Evolutionary conservation across 2,329 filamentous ascomycete genomes (phyloP).

Genomic region (Botrytis fragariae): DNA sequence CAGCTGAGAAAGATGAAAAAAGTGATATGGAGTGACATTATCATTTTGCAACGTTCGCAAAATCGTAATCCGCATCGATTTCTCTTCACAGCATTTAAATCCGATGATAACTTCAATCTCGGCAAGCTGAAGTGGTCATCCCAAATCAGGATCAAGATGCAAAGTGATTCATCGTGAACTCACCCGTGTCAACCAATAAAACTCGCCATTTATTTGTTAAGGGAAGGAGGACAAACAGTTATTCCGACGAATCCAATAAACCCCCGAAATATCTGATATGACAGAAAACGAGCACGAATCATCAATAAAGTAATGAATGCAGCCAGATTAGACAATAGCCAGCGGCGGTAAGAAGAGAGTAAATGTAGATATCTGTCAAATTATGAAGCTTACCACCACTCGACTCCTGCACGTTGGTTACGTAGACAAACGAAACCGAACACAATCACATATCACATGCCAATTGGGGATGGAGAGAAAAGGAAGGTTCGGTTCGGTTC

Average conservation of each 20-base stretch:
- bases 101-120: conserved; percentile 20
- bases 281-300: conserved; percentile 9
- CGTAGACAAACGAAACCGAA: conserved; percentile 6
- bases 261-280: conserved; percentile 6
- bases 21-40: conserved; percentile 15
- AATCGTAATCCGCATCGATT: conserved; percentile 2
- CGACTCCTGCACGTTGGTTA: conserved; percentile 9
- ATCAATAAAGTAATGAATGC: not conserved
- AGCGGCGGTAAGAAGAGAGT: conserved; percentile 12
- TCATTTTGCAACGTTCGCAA: conserved; percentile 4
- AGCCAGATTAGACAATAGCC: not conserved
- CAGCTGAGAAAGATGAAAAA: conserved; percentile 18
- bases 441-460: conserved; percentile 10
- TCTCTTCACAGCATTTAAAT: conserved; percentile 15
- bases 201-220: not conserved
- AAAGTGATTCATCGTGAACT: conserved; percentile 16
- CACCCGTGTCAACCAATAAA: conserved; percentile 12
- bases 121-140: conserved; percentile 10
- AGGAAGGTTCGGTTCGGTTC: not conserved
- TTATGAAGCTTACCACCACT: conserved; percentile 8
- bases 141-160: conserved; percentile 3
- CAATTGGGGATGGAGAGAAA: not conserved
- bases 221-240: conserved; percentile 13
- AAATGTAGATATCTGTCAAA: conserved; percentile 5
- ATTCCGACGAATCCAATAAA: conserved; percentile 10